phyloP scores from a whole-genome alignment of 768 basidiomycete genomes.

The Lanmaoa rubissima region DNA sequence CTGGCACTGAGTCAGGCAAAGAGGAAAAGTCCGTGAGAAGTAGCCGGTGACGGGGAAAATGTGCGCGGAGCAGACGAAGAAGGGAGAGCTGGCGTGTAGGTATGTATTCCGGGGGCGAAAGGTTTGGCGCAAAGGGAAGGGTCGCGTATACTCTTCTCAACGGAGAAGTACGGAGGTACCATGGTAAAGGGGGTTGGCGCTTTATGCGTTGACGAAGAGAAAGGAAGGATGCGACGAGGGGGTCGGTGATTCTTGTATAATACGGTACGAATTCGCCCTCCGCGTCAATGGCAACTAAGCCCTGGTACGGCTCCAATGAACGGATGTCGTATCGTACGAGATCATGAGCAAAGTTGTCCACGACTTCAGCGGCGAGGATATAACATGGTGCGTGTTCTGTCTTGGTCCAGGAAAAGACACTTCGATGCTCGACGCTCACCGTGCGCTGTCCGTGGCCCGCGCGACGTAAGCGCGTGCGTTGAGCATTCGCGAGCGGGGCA shows the following conservation, averaged over 20 bases:
- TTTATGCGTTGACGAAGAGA: constrained; percentile 58
- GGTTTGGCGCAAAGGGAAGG: constrained; percentile 88
- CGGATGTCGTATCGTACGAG: constrained; percentile 84
- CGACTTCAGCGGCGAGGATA: constrained; percentile 92
- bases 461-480: constrained; percentile 61
- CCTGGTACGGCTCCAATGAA: constrained; percentile 82
- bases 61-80: constrained; percentile 72
- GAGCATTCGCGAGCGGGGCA: constrained; percentile 67
- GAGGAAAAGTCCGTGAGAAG: constrained; percentile 91
- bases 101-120: constrained; percentile 84
- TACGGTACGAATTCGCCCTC: constrained; percentile 81
- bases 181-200: constrained; percentile 57
- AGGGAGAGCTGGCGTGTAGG: constrained; percentile 89
- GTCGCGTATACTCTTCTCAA: constrained; percentile 64
- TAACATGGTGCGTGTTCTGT: constrained; percentile 84
- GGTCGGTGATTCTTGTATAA: constrained; percentile 83
- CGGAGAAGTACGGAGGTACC: constrained; percentile 50
- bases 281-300: constrained; percentile 72
- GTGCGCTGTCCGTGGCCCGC: constrained; percentile 37
- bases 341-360: constrained; percentile 99
- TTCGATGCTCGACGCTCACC: constrained; percentile 68
- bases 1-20: constrained; percentile 78
- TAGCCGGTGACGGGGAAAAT: constrained; percentile 92
- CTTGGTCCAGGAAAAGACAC: constrained; percentile 82
- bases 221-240: constrained; percentile 78